phyloP scores from a whole-genome alignment of 2,329 filamentous ascomycete genomes.

The Aspergillus jensenii region DNA sequence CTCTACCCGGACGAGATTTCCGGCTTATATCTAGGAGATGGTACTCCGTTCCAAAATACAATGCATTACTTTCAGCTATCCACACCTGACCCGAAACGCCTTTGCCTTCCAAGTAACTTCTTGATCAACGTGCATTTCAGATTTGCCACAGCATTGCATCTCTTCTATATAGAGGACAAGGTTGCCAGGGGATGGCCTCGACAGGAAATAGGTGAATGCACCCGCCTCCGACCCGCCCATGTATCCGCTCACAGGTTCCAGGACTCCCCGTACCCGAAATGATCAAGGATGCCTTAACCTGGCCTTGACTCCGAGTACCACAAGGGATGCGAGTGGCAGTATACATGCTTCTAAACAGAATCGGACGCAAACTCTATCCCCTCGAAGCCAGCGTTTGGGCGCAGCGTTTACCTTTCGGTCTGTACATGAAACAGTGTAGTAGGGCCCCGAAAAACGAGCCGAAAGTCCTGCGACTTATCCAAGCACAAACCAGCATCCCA shows the following conservation, averaged over 20 bases:
- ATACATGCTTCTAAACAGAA: background rate
- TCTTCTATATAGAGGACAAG: background rate
- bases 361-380: background rate
- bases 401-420: constrained; percentile 3
- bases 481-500: background rate
- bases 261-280: background rate
- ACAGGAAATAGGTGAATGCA: background rate
- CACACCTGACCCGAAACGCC: background rate
- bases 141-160: background rate
- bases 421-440: constrained; percentile 1
- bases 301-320: background rate
- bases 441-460: background rate
- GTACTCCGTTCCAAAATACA: background rate
- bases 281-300: background rate
- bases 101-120: background rate
- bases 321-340: background rate
- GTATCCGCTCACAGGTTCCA: background rate
- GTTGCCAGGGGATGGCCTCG: background rate
- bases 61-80: background rate
- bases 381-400: background rate
- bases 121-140: background rate
- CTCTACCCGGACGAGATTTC: background rate
- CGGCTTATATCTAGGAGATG: background rate
- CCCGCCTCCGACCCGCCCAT: too few relatives aligned
- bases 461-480: background rate